Conservation (phyloP, 1,284 basidiomycete species). For the Cerrena zonata region DNA sequence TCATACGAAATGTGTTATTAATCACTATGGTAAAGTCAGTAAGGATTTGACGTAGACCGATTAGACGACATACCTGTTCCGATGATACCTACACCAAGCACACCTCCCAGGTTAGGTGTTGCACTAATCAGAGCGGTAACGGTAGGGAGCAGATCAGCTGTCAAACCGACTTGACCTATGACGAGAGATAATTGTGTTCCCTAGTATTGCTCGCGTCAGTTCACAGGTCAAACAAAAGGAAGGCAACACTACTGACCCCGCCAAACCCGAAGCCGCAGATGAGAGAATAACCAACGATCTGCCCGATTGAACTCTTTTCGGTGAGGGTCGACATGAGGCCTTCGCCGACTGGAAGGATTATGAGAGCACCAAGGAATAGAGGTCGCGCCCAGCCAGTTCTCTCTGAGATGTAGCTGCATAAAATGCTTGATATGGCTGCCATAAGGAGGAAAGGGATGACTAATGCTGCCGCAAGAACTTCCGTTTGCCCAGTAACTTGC, state of each 20-base stretch:
- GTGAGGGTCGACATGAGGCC: conserved; percentile 27
- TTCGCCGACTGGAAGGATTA: conserved; percentile 21
- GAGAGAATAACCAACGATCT: conserved; percentile 27
- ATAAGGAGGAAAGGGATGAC: conserved; percentile 28
- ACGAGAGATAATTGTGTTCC: conserved; percentile 26
- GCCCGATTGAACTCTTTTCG: conserved; percentile 24
- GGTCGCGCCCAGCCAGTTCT: conserved; percentile 19
- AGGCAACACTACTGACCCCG: conserved; percentile 14
- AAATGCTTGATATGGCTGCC: conserved; percentile 24
- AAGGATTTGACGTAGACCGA: not conserved
- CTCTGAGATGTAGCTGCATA: conserved; percentile 17
- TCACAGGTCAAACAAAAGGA: not conserved
- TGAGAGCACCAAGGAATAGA: conserved; percentile 18
- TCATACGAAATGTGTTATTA: conserved; percentile 14
- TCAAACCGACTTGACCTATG: conserved; percentile 28
- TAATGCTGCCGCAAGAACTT: conserved; percentile 26
- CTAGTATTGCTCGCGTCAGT: no score
- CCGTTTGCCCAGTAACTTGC: conserved; percentile 27
- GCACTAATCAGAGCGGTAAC: conserved; percentile 28
- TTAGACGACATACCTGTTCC: conserved; percentile 24
- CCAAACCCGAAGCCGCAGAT: conserved; percentile 28
- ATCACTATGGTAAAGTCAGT: conserved; percentile 10
- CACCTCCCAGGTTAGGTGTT: conserved; percentile 28
- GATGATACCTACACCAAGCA: conserved; percentile 29
- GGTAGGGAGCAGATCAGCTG: conserved; percentile 25